Evolutionary conservation across 768 basidiomycete genomes (phyloP), one percentile per base, ranked within the genome.

Genomic region (Suillus subluteus): DNA sequence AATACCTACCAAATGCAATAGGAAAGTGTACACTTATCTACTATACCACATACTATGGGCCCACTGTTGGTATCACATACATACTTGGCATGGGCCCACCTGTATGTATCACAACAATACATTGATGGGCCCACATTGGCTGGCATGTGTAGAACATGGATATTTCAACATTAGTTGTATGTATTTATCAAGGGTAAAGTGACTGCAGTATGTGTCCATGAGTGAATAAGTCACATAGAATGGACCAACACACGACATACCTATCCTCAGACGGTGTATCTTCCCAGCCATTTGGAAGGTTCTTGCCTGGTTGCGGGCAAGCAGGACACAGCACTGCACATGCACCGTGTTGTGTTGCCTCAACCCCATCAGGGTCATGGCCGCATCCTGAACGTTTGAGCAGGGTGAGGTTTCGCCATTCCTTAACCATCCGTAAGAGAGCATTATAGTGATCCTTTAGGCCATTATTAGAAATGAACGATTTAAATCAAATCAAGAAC

Each of bases 301-400:
- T 66, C 7, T 43, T 68, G 9, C 63, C 66, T 2, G 63, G 63
- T 3, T 71, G 68, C 1, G 70, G 69, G 46, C 70, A 71, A n/a
- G 66, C 68, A 18, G 69, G 70, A 43, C 70, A 71, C 1, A 61
- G 12, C 18, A 71, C 54, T 2, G 63, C 69, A 48, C 62, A 65
- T 37, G 59, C 46, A 6, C 66, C 69, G 16, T 18, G 26, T 9
- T 26, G 16, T 15, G 69, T 67, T 12, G 18, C 38, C 7, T 37
- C 32, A 1, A 70, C 58, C 6, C 63, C 62, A 2, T 12, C 37
- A 16, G 38, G 26, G 13, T 59, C 54, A 58, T 72, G 64, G 5
- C 66, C 71, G 1, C 64, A 4, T 4, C 69, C 72, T 41, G 54
- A 38, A 15, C 63, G 68, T 55, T 70, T 72, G 4, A 72, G 62